phyloP scores from a whole-genome alignment of 2,329 filamentous ascomycete genomes.

The Mariannaea elegans region DNA sequence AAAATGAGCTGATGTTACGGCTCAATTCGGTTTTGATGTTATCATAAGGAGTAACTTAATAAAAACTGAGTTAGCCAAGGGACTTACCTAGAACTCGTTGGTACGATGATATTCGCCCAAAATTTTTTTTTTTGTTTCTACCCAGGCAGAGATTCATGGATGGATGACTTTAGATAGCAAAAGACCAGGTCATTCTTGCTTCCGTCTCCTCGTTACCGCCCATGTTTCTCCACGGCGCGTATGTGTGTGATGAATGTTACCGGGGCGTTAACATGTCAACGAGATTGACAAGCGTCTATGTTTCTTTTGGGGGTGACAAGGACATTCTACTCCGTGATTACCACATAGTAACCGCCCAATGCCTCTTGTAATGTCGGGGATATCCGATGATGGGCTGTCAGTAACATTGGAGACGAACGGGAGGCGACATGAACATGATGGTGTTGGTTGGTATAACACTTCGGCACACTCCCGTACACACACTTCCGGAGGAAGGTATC shows the following conservation, averaged over 20 bases:
- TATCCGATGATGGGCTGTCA: neutral
- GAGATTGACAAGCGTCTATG: neutral
- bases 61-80: neutral
- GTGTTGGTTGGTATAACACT: neutral
- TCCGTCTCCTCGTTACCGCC: neutral
- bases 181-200: neutral
- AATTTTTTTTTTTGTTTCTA: too few species aligned
- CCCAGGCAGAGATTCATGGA: neutral
- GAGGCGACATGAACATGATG: slow-evolving; percentile 5
- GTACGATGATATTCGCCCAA: neutral
- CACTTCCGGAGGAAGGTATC: neutral
- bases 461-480: neutral
- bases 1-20: slow-evolving; percentile 2
- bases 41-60: neutral
- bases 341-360: neutral
- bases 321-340: neutral
- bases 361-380: neutral
- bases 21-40: neutral
- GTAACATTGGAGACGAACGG: neutral
- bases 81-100: neutral
- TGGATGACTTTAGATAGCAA: neutral
- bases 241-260: neutral
- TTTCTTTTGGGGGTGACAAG: neutral
- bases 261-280: neutral
- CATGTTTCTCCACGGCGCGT: neutral